phyloP scores from a whole-genome alignment of 1,284 basidiomycete genomes.

The Leccinum fallax region DNA sequence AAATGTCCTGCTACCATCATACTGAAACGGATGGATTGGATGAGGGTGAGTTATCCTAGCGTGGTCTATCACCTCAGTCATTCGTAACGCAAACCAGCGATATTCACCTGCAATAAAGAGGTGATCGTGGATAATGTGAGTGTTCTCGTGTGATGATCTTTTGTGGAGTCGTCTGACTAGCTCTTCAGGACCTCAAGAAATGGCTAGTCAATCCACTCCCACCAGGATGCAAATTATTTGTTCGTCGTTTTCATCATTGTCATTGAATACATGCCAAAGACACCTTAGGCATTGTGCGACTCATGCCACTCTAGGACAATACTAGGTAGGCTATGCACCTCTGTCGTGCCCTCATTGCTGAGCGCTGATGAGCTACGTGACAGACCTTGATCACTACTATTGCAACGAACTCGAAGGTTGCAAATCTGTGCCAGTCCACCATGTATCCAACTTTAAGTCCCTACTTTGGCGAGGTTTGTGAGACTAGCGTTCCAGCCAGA shows the following conservation, averaged over 20 bases:
- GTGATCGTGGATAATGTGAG: constrained; percentile 43
- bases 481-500: neutral
- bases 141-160: neutral
- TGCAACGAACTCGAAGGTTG: constrained; percentile 26
- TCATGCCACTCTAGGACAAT: constrained; percentile 34
- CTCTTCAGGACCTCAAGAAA: constrained; percentile 39
- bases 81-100: constrained; percentile 18
- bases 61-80: neutral
- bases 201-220: constrained; percentile 45
- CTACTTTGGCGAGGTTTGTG: constrained; percentile 18
- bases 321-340: constrained; percentile 18
- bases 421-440: neutral
- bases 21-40: constrained; percentile 40
- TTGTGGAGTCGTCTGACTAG: neutral
- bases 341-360: neutral
- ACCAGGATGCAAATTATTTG: constrained; percentile 42
- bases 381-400: constrained; percentile 28
- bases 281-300: constrained; percentile 31
- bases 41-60: constrained; percentile 35
- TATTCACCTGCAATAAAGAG: constrained; percentile 20
- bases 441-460: neutral
- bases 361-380: neutral
- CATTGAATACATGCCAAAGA: neutral
- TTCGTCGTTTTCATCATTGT: constrained; percentile 19
- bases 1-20: constrained; percentile 31